Evolutionary conservation across 345 rosid genomes (phyloP), one percentile per base, ranked within the genome.

Genomic region (Ricinus communis): DNA sequence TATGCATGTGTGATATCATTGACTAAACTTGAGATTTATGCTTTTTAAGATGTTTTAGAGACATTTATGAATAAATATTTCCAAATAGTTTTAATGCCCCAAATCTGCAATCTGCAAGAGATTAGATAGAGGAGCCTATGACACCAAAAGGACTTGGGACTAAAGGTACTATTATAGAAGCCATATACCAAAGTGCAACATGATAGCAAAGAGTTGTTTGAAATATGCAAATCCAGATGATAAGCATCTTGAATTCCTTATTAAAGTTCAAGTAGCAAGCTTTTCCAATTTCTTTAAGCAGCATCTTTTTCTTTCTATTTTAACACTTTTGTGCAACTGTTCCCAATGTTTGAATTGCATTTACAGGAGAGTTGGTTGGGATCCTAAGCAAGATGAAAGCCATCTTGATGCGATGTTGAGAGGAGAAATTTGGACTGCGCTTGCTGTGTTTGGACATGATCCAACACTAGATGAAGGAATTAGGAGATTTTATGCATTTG

Each of bases 361-460:
- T 67, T 70, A 30, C 79, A 92, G 97, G 83, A 95, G 81, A 81
- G 96, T 90, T 54, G 93, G 97, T 61, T 95, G 97, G 97, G 99
- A 90, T 16, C 81, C 92, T 71, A 95, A 87, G 77, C 74, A 78
- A 76, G 97, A 96, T 19, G 99, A 95, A 85, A 87, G 93, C 63
- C 99, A 90, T 84, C 87, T 89, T 59, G 93, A 95, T 77, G 82
- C 96, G 41, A 86, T 92, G 97, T 82, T 92, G 83, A 90, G 99
- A 83, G 99, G 97, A 75, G 96, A 95, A 85, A 65, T 95, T 70
- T 76, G 90, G 81, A 81, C 90, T 72, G 97, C 92, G 55, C 91
- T 95, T 71, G 92, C 93, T 66, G 70, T 59, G 49, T 80, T 82
- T 73, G 96, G 99, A 38, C 87, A 90, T 82, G 92, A 83, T 19